Evolutionary conservation across 78 protist species (phyloP).

Genomic region (Guillardia theta): DNA sequence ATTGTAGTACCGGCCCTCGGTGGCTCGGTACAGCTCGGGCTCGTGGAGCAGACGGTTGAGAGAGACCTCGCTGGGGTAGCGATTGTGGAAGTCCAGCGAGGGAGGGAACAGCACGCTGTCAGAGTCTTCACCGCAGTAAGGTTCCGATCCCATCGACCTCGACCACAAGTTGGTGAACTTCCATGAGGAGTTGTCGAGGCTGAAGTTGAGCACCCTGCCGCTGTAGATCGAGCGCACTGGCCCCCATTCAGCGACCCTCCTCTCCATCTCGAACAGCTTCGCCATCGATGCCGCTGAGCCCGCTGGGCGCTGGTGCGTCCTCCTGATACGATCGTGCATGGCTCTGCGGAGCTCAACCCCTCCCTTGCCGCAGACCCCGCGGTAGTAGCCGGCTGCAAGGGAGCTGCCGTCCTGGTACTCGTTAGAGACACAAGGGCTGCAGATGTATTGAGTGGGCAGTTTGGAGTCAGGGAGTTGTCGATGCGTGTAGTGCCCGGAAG

Average conservation of each 20-base stretch:
- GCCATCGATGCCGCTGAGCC: neutral
- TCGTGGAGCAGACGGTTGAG: neutral
- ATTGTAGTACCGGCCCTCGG: neutral
- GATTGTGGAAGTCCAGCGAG: neutral
- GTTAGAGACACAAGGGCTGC: neutral
- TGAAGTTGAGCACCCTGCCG: neutral
- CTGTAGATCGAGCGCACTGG: neutral
- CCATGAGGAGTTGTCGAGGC: neutral
- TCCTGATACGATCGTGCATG: neutral
- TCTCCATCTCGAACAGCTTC: neutral
- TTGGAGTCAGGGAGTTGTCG: neutral
- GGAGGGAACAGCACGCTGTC: neutral
- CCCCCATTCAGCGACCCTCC: neutral
- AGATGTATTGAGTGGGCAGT: neutral
- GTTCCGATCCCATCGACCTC: neutral
- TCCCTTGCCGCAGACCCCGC: neutral
- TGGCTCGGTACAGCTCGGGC: neutral
- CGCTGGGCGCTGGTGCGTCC: neutral
- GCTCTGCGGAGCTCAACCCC: neutral
- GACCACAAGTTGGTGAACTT: neutral
- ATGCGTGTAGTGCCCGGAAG: neutral
- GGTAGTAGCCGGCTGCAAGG: neutral
- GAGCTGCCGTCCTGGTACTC: neutral
- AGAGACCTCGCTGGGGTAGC: neutral
- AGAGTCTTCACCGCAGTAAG: too few species aligned